phyloP scores from a whole-genome alignment of 495 filamentous ascomycete genomes.

The Xylaria palmicola region DNA sequence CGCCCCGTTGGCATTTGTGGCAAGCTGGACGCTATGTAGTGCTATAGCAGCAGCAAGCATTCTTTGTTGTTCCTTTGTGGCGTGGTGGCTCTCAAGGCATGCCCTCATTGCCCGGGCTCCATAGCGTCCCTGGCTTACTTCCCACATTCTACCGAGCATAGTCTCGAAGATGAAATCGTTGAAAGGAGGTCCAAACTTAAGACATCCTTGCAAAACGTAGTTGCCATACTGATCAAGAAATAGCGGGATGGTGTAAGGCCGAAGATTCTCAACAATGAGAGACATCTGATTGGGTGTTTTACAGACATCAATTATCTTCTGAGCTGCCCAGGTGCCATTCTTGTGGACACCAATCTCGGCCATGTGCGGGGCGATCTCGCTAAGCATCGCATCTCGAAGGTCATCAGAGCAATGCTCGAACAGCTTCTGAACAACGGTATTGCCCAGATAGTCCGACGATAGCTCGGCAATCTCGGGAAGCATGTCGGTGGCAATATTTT shows the following conservation, averaged over 20 bases:
- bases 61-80: conserved; percentile 91
- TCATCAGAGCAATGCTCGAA: conserved; percentile 94
- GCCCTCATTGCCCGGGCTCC: conserved; percentile 95
- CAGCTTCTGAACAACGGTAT: conserved; percentile 98
- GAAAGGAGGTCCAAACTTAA: conserved; percentile 82
- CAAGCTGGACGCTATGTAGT: conserved; percentile 92
- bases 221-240: conserved; percentile 99
- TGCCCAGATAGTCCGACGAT: conserved; percentile 91
- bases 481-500: conserved; percentile 89
- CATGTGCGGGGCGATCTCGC: conserved; percentile 83
- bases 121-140: conserved; percentile 88
- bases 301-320: conserved; percentile 98
- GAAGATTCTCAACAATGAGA: conserved; percentile 78
- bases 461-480: conserved; percentile 94
- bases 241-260: conserved; percentile 80
- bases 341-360: conserved; percentile 98
- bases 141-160: conserved; percentile 95
- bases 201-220: conserved; percentile 93
- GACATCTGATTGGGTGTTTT: conserved; percentile 80
- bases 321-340: conserved; percentile 98
- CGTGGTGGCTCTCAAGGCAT: conserved; percentile 93
- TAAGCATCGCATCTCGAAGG: conserved; percentile 87
- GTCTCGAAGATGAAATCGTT: conserved; percentile 98
- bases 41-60: conserved; percentile 94
- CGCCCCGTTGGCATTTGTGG: conserved; percentile 94